A percentile compares a stretch with the other conserved stretches of the same genome.
phyloP scores from a whole-genome alignment of 2,329 filamentous ascomycete species.

The Sarocladium brachiariae region DNA sequence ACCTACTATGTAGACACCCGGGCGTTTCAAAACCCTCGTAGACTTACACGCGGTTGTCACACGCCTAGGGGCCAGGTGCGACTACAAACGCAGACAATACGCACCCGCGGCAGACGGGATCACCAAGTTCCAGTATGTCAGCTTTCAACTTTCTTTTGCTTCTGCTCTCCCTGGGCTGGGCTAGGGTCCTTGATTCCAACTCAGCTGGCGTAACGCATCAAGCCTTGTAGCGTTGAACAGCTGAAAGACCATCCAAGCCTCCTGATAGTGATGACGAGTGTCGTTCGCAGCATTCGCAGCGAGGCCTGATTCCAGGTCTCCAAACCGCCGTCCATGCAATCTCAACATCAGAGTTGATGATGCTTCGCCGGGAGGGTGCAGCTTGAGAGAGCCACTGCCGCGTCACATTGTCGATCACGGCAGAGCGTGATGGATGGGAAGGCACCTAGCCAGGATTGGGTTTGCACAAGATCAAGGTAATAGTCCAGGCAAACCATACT shows the following conservation, averaged over 20 bases:
- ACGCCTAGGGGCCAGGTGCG: not conserved
- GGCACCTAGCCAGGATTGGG: not conserved
- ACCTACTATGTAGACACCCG: conserved; percentile 6
- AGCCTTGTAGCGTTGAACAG: not conserved
- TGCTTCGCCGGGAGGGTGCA: not conserved
- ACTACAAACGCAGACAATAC: not conserved
- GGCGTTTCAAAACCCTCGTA: not conserved
- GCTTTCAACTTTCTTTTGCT: not conserved
- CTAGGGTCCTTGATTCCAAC: not conserved
- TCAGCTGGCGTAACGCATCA: not conserved
- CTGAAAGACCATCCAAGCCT: not conserved
- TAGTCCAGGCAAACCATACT: not conserved
- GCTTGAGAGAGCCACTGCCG: not conserved
- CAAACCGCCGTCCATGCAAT: too few relatives aligned
- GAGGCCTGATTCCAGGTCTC: not conserved
- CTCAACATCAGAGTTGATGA: not conserved
- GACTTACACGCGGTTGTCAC: conserved; percentile 5
- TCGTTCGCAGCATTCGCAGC: not conserved
- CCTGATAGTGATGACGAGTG: not conserved
- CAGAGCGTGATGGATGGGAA: not conserved
- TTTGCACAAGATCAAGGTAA: not conserved
- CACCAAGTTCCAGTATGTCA: conserved; percentile 1
- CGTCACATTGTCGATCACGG: conserved; percentile 8
- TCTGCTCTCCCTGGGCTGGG: not conserved
- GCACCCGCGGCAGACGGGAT: conserved; percentile 1